A percentile compares a stretch with the other conserved stretches of the same genome.
These are phyloP conservation scores for Streptanthus diversifolius DNA, from an alignment of 345 rosid genomes.

Conservation along the genomic window DNA sequence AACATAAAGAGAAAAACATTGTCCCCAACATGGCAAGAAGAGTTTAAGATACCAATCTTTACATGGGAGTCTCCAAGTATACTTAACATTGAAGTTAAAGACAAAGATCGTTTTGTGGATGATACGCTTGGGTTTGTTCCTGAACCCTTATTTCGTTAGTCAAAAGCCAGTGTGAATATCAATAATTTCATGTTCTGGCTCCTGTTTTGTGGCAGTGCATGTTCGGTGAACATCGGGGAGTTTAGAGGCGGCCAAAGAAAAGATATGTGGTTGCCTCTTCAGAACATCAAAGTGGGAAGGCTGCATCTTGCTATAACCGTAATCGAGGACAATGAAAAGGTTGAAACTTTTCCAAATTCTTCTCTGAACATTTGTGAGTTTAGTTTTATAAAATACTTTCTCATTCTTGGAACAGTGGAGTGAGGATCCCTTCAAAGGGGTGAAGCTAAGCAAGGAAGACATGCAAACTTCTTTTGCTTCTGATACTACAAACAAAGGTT, in stretches of 20 bases:
- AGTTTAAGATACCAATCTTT: slow-evolving; percentile 70
- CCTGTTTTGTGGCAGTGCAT: slow-evolving; percentile 43
- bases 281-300: slow-evolving; percentile 73
- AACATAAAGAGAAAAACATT: slow-evolving; percentile 66
- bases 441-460: slow-evolving; percentile 42
- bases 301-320: slow-evolving; percentile 78
- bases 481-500: slow-evolving; percentile 36
- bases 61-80: slow-evolving; percentile 71
- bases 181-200: neutral
- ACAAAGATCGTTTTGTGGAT: slow-evolving; percentile 80
- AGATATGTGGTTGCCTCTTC: slow-evolving; percentile 87
- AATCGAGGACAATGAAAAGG: slow-evolving; percentile 50
- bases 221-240: slow-evolving; percentile 53
- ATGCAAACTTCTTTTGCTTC: slow-evolving; percentile 37
- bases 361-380: neutral
- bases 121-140: slow-evolving; percentile 79
- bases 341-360: slow-evolving; percentile 4
- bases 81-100: slow-evolving; percentile 70
- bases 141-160: neutral
- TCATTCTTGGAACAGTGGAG: slow-evolving; percentile 38
- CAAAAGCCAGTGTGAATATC: neutral
- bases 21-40: slow-evolving; percentile 88
- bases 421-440: slow-evolving; percentile 33
- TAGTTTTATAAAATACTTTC: neutral
- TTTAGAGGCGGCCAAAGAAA: slow-evolving; percentile 70